phyloP scores from a whole-genome alignment of 805 yeast species.

The Yamadazyma kitorensis region DNA sequence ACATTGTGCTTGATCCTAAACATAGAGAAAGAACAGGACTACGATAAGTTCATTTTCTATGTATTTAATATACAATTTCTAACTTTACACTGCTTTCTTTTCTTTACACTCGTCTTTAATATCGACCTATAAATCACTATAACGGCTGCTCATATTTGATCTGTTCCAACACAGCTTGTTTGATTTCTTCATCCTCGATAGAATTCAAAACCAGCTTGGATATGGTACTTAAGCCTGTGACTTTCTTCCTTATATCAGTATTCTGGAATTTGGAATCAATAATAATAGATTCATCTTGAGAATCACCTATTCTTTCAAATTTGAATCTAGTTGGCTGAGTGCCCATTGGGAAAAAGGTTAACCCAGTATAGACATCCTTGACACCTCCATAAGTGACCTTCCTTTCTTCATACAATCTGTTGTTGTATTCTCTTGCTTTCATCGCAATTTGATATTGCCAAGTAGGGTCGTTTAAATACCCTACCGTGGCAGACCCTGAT shows the following conservation, averaged over 20 bases:
- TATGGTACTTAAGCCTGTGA: slow-evolving; percentile 67
- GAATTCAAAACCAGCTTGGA: slow-evolving; percentile 58
- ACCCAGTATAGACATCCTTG: slow-evolving; percentile 84
- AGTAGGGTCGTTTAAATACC: slow-evolving; percentile 56
- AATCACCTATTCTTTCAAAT: slow-evolving; percentile 22
- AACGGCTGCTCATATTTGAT: slow-evolving; percentile 44
- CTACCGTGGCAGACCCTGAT: slow-evolving; percentile 35
- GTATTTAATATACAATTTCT: too few species aligned
- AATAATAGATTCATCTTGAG: slow-evolving; percentile 31
- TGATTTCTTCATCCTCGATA: slow-evolving; percentile 50
- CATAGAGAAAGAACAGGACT: too few species aligned
- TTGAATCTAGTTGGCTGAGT: slow-evolving; percentile 66
- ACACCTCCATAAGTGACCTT: slow-evolving; percentile 57
- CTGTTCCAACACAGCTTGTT: slow-evolving; percentile 61
- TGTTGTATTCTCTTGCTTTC: slow-evolving; percentile 73
- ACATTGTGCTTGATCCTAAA: too few species aligned
- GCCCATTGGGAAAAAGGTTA: slow-evolving; percentile 63
- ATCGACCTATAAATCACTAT: slow-evolving; percentile 2
- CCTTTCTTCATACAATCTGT: slow-evolving; percentile 54
- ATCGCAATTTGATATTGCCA: slow-evolving; percentile 85
- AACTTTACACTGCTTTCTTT: too few species aligned
- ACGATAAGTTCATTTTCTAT: too few species aligned
- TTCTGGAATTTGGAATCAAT: slow-evolving; percentile 45
- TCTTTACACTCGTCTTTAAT: too few species aligned
- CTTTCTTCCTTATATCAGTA: slow-evolving; percentile 45